Base-by-base conservation (phyloP, 495 filamentous ascomycete species). In the Letharia columbiana region DNA sequence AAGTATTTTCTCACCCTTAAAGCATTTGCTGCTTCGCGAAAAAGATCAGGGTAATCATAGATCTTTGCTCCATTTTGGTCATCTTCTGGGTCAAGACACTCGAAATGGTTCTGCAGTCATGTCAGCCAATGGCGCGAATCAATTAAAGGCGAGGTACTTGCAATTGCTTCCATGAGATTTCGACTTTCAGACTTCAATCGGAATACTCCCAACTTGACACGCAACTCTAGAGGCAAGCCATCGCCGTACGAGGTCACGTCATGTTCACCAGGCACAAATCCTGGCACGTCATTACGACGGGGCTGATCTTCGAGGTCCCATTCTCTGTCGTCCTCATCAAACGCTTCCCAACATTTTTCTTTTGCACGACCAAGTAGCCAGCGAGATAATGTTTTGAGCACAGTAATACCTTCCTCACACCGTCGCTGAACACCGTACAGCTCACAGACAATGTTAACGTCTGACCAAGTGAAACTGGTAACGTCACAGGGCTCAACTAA, bases 201-300 rank as follows among this genome's bases (percentile, higher is more conserved):
- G 74, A 89, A 95, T 6, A 94, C 71, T 13, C 91, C 93, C 66
- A 98, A 77, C 75, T 91, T 96, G 20, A 91, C 84, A n/a, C 92
- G 84, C 44, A 98, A 73, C 67, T 97, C 92, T 5, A 90, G 71
- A 1, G 94, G 94, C 18, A 98, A 80, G 2, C 87, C 87, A 42
- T 81, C 74, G 4, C 91, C 91, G 71, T 96, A 98, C 0, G 81
- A 77, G 33, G 83, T 80, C 17, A 71, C 71, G 2, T 83, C 80
- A 75, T 85, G 87, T 62, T 74, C 71, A 28, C 76, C 79, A 23
- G 80, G 79, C n/a, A 78, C 70, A 71, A 85, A 89, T 9, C 82
- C 82, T 35, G 81, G 76, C 18, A 83, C 77, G 41, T 85, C 80
- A 45, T 78, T 78, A 49, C 85, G 78, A 49, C 92, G 83, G 41